Percentiles rank a stretch among this genome's conserved stretches.
Conservation (phyloP, 2,329 filamentous ascomycete species). For the Aspergillus neoniger region DNA sequence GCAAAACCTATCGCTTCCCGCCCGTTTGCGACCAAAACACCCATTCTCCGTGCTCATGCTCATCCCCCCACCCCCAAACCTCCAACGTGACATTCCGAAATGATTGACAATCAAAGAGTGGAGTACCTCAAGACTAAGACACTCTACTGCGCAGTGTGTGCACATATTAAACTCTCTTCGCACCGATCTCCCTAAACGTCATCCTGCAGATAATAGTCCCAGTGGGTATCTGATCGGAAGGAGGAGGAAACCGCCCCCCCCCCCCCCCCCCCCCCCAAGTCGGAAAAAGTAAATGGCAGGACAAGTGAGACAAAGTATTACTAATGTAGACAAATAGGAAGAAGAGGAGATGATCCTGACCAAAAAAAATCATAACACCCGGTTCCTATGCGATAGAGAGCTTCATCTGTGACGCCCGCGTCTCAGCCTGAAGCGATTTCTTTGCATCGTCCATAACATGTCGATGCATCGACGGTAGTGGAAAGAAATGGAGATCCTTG, state of each 20-base stretch:
- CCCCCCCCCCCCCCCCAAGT: background rate
- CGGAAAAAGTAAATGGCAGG: background rate
- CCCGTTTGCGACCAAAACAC: background rate
- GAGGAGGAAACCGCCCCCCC: background rate
- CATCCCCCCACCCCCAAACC: background rate
- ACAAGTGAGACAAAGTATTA: background rate
- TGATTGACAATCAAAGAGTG: background rate
- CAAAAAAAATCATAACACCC: background rate
- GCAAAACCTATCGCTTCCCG: background rate
- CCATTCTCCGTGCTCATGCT: background rate
- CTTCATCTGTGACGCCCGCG: slow-evolving; percentile 9
- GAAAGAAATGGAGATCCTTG: slow-evolving; percentile 35
- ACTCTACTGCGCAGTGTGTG: background rate
- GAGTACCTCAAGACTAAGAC: background rate
- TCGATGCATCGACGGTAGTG: slow-evolving; percentile 30
- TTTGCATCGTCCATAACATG: slow-evolving; percentile 28
- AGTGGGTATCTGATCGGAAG: background rate
- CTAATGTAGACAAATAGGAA: background rate
- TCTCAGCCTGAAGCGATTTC: slow-evolving; percentile 8
- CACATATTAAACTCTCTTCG: background rate
- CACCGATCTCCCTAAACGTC: slow-evolving; percentile 17
- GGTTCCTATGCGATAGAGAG: slow-evolving; percentile 1
- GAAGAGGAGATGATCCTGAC: background rate
- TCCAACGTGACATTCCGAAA: background rate
- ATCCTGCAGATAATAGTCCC: slow-evolving; percentile 19